These are phyloP conservation scores for Podila epicladia DNA, from an alignment of 192 early-diverging fungal species.

Conservation along the genomic window DNA sequence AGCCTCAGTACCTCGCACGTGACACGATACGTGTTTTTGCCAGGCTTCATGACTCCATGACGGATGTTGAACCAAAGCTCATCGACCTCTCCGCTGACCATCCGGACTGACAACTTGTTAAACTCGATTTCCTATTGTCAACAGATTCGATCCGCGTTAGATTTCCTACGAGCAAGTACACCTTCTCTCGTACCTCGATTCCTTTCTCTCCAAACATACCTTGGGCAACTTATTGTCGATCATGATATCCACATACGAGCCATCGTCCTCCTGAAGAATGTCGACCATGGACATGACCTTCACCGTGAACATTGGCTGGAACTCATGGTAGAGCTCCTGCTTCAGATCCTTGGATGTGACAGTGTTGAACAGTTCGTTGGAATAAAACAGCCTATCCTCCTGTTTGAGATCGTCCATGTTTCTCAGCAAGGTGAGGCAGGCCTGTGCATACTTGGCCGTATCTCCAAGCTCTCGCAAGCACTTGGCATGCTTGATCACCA, in stretches of 20 bases:
- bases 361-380: constrained; percentile 57
- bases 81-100: constrained; percentile 63
- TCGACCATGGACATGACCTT: constrained; percentile 65
- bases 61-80: constrained; percentile 59
- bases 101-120: constrained; percentile 55
- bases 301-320: constrained; percentile 64
- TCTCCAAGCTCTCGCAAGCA: constrained; percentile 67
- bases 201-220: constrained; percentile 38
- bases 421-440: constrained; percentile 59
- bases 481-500: constrained; percentile 73
- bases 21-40: constrained; percentile 59
- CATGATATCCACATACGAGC: constrained; percentile 58
- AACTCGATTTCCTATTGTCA: constrained; percentile 49
- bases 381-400: constrained; percentile 55
- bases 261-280: constrained; percentile 64
- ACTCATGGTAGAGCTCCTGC: constrained; percentile 57
- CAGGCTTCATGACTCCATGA: constrained; percentile 58
- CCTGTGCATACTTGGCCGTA: constrained; percentile 58
- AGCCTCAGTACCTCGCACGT: constrained; percentile 56
- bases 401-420: constrained; percentile 57
- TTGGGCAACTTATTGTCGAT: constrained; percentile 68
- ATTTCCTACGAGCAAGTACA: too few species aligned
- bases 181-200: too few species aligned
- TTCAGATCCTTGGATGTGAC: constrained; percentile 24
- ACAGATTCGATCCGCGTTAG: background rate